These are phyloP conservation scores for Tirmania nivea DNA, from an alignment of 495 filamentous ascomycete species.

Conservation along the genomic window DNA sequence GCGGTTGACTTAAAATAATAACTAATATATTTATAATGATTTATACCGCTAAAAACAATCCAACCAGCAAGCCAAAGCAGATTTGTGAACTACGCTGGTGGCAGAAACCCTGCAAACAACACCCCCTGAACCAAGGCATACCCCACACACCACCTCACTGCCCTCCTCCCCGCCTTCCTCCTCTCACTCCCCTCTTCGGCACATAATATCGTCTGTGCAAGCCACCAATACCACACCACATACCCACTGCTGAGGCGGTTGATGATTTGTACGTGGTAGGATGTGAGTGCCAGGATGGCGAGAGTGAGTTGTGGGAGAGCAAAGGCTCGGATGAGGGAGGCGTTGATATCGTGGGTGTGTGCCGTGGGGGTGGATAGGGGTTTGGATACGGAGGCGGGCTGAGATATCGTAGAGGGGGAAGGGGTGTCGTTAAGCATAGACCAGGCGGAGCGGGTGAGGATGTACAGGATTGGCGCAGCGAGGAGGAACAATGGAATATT, in stretches of 20 bases:
- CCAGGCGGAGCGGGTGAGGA: conserved; percentile 41
- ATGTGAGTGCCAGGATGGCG: conserved; percentile 46
- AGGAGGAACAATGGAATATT: conserved; percentile 80
- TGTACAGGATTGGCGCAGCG: conserved; percentile 51
- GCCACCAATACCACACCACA: conserved; percentile 73
- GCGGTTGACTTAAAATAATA: too few species aligned
- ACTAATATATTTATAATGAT: too few species aligned
- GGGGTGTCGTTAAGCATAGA: background rate
- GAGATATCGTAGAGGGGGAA: background rate
- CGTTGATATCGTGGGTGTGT: background rate
- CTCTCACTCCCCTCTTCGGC: conserved; percentile 9
- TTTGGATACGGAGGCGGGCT: background rate
- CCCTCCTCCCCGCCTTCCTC: conserved; percentile 18
- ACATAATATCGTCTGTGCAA: conserved; percentile 28
- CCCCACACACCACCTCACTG: conserved; percentile 47
- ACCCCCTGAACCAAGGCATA: conserved; percentile 65
- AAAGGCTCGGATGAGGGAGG: conserved; percentile 29
- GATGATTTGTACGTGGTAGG: conserved; percentile 83
- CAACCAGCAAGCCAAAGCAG: background rate
- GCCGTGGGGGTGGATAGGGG: background rate
- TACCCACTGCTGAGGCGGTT: conserved; percentile 74
- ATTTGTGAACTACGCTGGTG: conserved; percentile 45
- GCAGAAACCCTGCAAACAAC: conserved; percentile 80
- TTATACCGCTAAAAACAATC: background rate
- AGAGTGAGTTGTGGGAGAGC: conserved; percentile 54